Evolutionary conservation across 495 filamentous ascomycete species (phyloP).

Genomic region (Penicillium cosmopolitanum): DNA sequence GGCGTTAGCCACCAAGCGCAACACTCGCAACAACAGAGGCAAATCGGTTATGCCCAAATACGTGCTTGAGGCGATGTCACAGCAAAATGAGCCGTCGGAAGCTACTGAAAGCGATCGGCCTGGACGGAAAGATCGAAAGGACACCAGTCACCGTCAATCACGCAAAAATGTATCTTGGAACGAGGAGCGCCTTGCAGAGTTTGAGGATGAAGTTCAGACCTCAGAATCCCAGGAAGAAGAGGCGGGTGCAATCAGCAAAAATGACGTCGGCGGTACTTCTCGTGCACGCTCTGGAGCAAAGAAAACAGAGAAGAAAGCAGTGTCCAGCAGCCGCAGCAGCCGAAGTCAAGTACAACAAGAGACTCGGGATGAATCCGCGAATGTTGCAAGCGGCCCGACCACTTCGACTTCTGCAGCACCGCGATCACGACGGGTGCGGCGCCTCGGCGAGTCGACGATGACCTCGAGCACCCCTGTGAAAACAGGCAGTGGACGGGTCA

Average conservation of each 20-base stretch:
- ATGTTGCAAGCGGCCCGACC: constrained; percentile 17
- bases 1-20: constrained; percentile 54
- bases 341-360: constrained; percentile 28
- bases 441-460: constrained; percentile 34
- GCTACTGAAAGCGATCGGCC: constrained; percentile 12
- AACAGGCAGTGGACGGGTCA: constrained; percentile 26
- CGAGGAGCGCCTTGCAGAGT: constrained; percentile 42
- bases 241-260: constrained; percentile 14
- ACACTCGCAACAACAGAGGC: constrained; percentile 63
- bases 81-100: constrained; percentile 15
- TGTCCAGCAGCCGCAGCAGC: constrained; percentile 31
- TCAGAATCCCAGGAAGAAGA: constrained; percentile 20
- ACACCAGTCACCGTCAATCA: constrained; percentile 6
- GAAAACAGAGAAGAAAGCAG: constrained; percentile 29
- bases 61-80: constrained; percentile 47
- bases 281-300: constrained; percentile 18
- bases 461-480: constrained; percentile 31
- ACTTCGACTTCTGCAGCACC: constrained; percentile 32
- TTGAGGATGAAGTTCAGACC: constrained; percentile 13
- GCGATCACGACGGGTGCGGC: constrained; percentile 41
- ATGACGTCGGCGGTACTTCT: constrained; percentile 20
- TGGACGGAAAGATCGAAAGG: constrained; percentile 8
- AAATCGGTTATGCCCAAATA: constrained; percentile 51
- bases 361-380: constrained; percentile 17
- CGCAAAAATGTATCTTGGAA: constrained; percentile 48